phyloP scores from a whole-genome alignment of 768 basidiomycete genomes.

The Hygrocybe punicea region DNA sequence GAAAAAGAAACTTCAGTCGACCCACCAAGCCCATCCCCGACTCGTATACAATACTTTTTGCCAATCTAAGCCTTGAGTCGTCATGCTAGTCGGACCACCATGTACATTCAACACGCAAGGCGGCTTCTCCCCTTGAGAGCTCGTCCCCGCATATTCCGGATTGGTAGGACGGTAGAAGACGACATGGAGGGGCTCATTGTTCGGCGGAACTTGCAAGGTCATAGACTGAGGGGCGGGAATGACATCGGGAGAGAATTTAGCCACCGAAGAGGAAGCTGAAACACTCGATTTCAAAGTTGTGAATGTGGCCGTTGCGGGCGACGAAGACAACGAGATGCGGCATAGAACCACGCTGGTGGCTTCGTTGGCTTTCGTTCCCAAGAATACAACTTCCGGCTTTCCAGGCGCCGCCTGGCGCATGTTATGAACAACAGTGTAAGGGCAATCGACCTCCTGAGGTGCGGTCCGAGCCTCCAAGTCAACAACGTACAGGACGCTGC shows the following conservation, averaged over 20 bases:
- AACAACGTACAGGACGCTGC: conserved; percentile 39
- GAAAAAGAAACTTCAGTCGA: background rate
- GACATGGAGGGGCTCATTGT: conserved; percentile 49
- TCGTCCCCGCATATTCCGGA: conserved; percentile 51
- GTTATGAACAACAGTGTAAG: conserved; percentile 42
- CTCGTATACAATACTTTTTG: conserved; percentile 63
- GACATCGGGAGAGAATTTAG: conserved; percentile 28
- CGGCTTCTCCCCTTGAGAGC: conserved; percentile 51
- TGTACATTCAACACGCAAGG: conserved; percentile 66
- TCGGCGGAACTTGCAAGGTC: conserved; percentile 37
- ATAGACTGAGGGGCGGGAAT: conserved; percentile 52
- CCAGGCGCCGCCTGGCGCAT: conserved; percentile 35
- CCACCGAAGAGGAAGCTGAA: background rate
- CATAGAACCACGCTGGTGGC: conserved; percentile 38
- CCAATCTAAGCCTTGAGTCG: conserved; percentile 49
- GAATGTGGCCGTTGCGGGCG: conserved; percentile 16
- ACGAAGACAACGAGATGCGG: conserved; percentile 22
- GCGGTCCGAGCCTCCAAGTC: conserved; percentile 30
- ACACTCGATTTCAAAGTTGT: conserved; percentile 17
- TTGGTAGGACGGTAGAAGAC: conserved; percentile 69
- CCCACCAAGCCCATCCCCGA: conserved; percentile 70
- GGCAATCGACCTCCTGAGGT: conserved; percentile 35
- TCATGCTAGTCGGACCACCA: conserved; percentile 64
- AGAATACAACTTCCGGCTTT: conserved; percentile 39
- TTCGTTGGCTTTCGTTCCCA: conserved; percentile 42